These are phyloP conservation scores for Penicillium brevicompactum DNA, from an alignment of 2,329 filamentous ascomycete genomes.

Conservation along the genomic window DNA sequence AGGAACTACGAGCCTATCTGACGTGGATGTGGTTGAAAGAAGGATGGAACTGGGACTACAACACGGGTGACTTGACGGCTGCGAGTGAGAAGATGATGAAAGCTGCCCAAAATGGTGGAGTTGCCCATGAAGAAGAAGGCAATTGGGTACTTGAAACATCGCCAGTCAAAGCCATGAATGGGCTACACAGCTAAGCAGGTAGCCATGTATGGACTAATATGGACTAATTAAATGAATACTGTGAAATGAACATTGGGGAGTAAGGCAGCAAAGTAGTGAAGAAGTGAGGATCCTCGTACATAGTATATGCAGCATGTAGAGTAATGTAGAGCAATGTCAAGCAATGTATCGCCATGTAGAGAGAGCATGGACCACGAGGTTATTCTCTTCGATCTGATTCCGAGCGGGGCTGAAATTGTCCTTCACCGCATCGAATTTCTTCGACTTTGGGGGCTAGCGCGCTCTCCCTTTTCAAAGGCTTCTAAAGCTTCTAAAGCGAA, in stretches of 20 bases:
- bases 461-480: too few relatives aligned
- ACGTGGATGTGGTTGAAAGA: conserved; percentile 92
- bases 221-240: too few relatives aligned
- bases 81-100: conserved; percentile 43
- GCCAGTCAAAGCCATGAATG: conserved; percentile 33
- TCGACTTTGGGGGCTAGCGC: too few relatives aligned
- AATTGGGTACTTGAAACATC: conserved; percentile 42
- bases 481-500: not conserved
- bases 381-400: conserved; percentile 6
- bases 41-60: conserved; percentile 77
- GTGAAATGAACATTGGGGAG: too few relatives aligned
- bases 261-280: too few relatives aligned
- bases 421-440: conserved; percentile 16
- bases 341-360: not conserved
- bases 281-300: too few relatives aligned
- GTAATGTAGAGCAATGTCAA: not conserved
- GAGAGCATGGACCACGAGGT: not conserved
- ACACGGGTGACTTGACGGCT: conserved; percentile 59
- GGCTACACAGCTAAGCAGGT: conserved; percentile 17
- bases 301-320: not conserved
- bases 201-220: too few relatives aligned
- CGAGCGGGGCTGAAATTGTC: conserved; percentile 20
- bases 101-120: conserved; percentile 42
- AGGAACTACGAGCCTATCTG: conserved; percentile 84
- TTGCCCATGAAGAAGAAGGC: conserved; percentile 45